Evolutionary conservation across 1,284 basidiomycete species (phyloP), one percentile per base, ranked within the genome.

Genomic region (Tylopilus orsonianus): DNA sequence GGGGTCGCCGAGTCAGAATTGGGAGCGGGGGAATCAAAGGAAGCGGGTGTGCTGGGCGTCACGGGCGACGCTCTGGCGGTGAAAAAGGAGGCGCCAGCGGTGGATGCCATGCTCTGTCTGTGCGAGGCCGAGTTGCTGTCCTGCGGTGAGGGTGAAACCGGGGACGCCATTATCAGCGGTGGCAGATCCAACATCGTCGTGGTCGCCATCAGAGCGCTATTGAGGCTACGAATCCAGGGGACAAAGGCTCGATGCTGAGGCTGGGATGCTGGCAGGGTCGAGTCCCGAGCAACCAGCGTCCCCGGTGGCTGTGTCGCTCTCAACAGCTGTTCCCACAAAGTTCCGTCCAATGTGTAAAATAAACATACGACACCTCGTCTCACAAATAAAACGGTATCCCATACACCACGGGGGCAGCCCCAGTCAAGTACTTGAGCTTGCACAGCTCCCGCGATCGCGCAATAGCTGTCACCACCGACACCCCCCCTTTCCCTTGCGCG

Each of bases 341-440:
- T n/a, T n/a, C n/a, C n/a, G n/a, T 5, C 37, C 41, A 20, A 16
- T 6, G 18, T 19, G 23, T 22, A 44, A 38, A 41, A 22, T 13
- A 30, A 32, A 44, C 42, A 46, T 36, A 42, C 36, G 49, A 20
- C 19, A 16, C n/a, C 37, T 13, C 8, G 8, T 4, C 40, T 58
- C 37, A 89, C 48, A 88, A 61, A 69, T 90, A 90, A 61, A 88
- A 90, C 4, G 96, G 96, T 56, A 99, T 88, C 4, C 96, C 96
- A 64, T 97, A 99, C 2, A 96, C 86, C 1, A 99, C 86, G 4
- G 92, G 87, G 6, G 95, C 93, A 0, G 95, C 94, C 2, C 96
- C 96, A n/a, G 94, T 98, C 44, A 99, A 74, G 68, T 93, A 98
- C 64, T 86, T 90, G 29, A 99, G 74, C 68, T 93, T 94, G 70